These are phyloP conservation scores for Pyrenochaeta sp. DNA, from an alignment of 2,329 filamentous ascomycete genomes.

Conservation along the genomic window DNA sequence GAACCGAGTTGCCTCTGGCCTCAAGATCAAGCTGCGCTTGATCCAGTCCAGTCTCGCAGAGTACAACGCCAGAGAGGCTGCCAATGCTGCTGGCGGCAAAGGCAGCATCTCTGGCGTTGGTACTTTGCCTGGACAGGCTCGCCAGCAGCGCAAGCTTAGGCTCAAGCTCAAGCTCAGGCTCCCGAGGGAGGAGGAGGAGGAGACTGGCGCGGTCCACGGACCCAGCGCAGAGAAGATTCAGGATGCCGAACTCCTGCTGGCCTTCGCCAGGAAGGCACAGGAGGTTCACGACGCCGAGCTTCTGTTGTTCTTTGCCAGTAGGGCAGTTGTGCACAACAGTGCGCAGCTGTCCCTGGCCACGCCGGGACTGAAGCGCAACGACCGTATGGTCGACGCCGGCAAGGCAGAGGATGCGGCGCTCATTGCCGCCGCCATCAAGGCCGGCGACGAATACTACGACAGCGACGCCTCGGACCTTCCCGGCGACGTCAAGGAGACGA, in stretches of 20 bases:
- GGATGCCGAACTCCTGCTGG: no score
- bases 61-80: not conserved
- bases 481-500: constrained; percentile 21
- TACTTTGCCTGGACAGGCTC: no score
- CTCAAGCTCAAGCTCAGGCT: no score
- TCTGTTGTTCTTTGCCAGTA: no score
- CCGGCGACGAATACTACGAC: constrained; percentile 34
- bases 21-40: constrained; percentile 20
- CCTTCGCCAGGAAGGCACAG: constrained; percentile 4
- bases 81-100: not conserved
- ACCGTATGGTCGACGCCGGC: constrained; percentile 27
- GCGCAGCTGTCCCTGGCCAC: constrained; percentile 12
- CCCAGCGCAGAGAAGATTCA: no score
- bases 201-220: no score
- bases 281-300: constrained; percentile 2
- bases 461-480: constrained; percentile 27
- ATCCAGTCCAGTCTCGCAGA: constrained; percentile 12
- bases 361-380: constrained; percentile 25
- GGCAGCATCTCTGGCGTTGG: constrained; percentile 4
- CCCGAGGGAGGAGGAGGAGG: no score
- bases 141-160: no score
- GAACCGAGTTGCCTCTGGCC: constrained; percentile 5
- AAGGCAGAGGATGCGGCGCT: constrained; percentile 26
- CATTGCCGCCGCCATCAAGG: constrained; percentile 26
- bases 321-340: no score